Evolutionary conservation across 129 eudicot genomes (phyloP), one percentile per base, ranked within the genome.

Genomic region (Escallonia herrerae): DNA sequence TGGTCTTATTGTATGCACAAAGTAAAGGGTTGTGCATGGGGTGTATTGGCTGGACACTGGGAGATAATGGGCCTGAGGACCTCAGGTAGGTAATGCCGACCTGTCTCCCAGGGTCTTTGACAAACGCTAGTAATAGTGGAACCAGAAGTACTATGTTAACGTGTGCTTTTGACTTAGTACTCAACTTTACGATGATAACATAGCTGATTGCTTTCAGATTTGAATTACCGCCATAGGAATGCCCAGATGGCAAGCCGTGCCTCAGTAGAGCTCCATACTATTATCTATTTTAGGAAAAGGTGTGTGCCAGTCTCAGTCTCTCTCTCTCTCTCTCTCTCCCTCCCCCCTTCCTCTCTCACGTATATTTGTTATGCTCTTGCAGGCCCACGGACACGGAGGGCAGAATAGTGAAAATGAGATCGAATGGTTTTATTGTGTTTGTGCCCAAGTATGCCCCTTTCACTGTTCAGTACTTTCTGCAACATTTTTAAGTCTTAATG

Each of bases 181-280:
- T 13, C 1, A 53, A 53, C 14, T 22, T 54, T 46, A 47, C 12
- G 40, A 47, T 43, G 8, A 37, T 40, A 45, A 8, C 49, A 45
- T 53, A 9, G 13, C 15, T 64, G 11, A 53, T 33, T 58, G 8
- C 44, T 14, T 73, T 44, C 82, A 88, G 98, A 93, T 88, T 70
- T 93, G 64, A 88, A 93, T 77, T 93, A 85, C 83, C 83, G 98
- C 45, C 98, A 93, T 73, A 83, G 90, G 68, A 93, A 93, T 81
- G 96, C 98, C 42, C 98, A 93, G 76, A 93, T 93, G 96, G 98
- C 98, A 54, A 85, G 98, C 65, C 87, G 98, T 64, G 84, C 96
- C 62, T 93, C 98, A 67, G 95, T 93, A 15, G 98, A 93, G 83
- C 96, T 93, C 60, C 98, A 93, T 71, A 93, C 98, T 14, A 78